Evolutionary conservation across 345 rosid genomes (phyloP).

Genomic region (Streptanthus diversifolius): DNA sequence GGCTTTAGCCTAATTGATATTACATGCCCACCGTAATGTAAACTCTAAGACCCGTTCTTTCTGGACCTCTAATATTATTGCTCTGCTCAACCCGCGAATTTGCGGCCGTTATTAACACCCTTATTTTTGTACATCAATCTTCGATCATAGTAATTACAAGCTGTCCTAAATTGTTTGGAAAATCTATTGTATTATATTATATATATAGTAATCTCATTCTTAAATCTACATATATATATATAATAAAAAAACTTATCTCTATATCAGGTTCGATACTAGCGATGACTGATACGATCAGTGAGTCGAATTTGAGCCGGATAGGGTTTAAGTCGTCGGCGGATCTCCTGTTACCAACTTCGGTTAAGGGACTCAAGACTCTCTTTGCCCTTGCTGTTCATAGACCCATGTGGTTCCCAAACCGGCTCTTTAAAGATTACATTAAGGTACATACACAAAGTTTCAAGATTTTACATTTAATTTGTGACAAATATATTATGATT

Average conservation of each 20-base stretch:
- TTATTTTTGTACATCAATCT: too few species aligned
- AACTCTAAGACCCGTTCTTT: too few species aligned
- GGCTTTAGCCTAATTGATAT: too few species aligned
- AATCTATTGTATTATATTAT: neutral
- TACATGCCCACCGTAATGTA: too few species aligned
- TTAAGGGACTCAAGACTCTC: constrained; percentile 69
- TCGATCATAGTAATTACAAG: neutral
- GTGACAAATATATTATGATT: neutral
- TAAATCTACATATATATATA: neutral
- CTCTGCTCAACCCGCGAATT: too few species aligned
- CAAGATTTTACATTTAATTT: neutral
- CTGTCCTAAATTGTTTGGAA: too few species aligned
- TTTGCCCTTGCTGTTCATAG: constrained; percentile 66
- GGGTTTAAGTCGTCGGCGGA: constrained; percentile 81
- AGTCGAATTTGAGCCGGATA: constrained; percentile 41
- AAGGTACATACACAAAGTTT: constrained; percentile 42
- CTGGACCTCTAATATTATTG: too few species aligned
- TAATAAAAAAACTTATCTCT: neutral
- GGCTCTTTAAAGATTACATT: constrained; percentile 71
- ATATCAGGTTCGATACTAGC: constrained; percentile 61
- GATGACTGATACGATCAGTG: constrained; percentile 74
- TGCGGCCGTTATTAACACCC: too few species aligned
- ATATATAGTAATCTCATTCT: neutral
- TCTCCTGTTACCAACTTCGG: constrained; percentile 68
- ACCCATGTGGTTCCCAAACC: constrained; percentile 83